Base-by-base conservation (phyloP, 2,329 filamentous ascomycete species). In the Byssothecium circinans region DNA sequence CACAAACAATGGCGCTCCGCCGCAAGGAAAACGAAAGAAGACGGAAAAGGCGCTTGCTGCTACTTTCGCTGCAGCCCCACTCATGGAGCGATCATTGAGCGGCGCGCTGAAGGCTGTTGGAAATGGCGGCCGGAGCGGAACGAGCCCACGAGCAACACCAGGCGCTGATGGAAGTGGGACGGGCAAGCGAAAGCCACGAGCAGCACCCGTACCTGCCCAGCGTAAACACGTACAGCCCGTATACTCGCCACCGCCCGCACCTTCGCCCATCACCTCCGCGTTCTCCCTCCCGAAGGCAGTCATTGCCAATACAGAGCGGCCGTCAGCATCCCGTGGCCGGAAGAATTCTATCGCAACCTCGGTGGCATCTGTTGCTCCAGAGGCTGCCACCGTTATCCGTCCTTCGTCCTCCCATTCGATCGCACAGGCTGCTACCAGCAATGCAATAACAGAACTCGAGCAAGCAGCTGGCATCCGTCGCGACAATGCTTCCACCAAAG, bases 21-120 rank as follows among this genome's bases (percentile, higher is more conserved):
- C 73, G 25, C 78, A 85, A 2, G 76, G 79, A 19, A 95, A 95
- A 74, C 82, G 89, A 62, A 85, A 91, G 56, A 95, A 91, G 73
- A 84, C 89, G 2, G 90, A 95, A 60, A 89, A 89, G 54, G 63
- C 67, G 10, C 58, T 70, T 32, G 72, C 67, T 38, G 47, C 47
- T 10, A 52, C 62, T 17, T 50, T 61, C 18, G 49, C 56, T 14
- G 70, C 64, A 29, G 74, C 74, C 14, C 68, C 74, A 18, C 67
- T 67, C 10, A 83, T 85, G 76, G 88, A 91, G 62, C 83, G 87
- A 50, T 83, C 86, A n/a, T 75, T 86, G 68, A 87, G 83, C 64
- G 74, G 57, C 50, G 73, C 59, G 50, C 74, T 50, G 70, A 80
- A 45, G 85, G 87, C 66, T 71, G 78, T 52, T 61, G 71, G 45